These are phyloP conservation scores for Colletotrichum costaricense DNA, from an alignment of 2,329 filamentous ascomycete species.

Conservation along the genomic window DNA sequence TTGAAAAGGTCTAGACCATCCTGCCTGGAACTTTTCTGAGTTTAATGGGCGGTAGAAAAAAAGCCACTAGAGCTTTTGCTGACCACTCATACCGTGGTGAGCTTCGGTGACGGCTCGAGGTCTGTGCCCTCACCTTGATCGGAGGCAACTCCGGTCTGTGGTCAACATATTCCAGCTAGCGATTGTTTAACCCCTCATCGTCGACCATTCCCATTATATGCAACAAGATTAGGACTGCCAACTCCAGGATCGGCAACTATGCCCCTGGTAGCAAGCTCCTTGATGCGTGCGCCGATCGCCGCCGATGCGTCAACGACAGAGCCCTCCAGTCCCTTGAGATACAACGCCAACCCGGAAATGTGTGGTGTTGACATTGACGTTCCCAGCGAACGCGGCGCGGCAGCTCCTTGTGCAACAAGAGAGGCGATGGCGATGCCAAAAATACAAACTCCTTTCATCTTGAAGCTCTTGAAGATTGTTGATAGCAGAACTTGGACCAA, in stretches of 20 bases:
- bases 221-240: conserved; percentile 56
- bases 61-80: background rate
- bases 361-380: conserved; percentile 1
- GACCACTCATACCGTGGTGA: background rate
- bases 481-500: too few species aligned
- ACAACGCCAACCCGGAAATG: conserved; percentile 54
- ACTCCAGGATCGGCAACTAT: conserved; percentile 45
- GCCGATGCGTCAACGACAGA: conserved; percentile 48
- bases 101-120: background rate
- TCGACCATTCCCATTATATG: conserved; percentile 54
- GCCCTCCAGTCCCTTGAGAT: conserved; percentile 58
- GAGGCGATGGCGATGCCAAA: background rate
- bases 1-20: conserved; percentile 8
- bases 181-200: background rate
- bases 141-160: background rate
- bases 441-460: background rate
- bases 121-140: background rate
- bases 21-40: background rate
- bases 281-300: conserved; percentile 54
- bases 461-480: too few species aligned
- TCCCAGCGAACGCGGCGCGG: background rate
- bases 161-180: too few species aligned
- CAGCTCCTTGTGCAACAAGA: background rate
- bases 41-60: background rate
- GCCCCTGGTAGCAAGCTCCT: conserved; percentile 51